Base-by-base conservation (phyloP, 495 filamentous ascomycete species). In the Aspergillus funiculosus region DNA sequence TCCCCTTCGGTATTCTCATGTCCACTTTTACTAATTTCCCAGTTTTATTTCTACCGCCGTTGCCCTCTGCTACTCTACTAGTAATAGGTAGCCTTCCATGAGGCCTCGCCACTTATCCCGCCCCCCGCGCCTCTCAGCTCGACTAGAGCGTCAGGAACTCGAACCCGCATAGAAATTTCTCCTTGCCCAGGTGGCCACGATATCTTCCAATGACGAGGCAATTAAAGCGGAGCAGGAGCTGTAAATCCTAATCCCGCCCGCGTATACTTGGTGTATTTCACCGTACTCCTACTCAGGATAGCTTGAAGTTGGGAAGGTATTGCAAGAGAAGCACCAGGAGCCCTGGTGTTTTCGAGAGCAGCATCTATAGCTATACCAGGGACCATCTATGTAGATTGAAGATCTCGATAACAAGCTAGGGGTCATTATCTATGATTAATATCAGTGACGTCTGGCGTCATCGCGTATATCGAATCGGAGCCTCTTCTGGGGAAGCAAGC, bases 381-480 rank as follows among this genome's bases (percentile, higher is more conserved):
- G 20, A 21, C n/a, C n/a, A 25, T 22, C 13, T 41, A 17, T 38
- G 26, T 39, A 48, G 46, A 32, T 39, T 20, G 20, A 34, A n/a
- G 37, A 41, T 40, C 37, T 13, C 20, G 37, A 48, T 40, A 48
- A 31, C 29, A 17, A 22, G 40, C 31, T 43, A 43, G 40, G 28
- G 18, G 25, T 41, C 27, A 27, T 41, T 41, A 48, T 48, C 46
- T 41, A 48, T 41, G 46, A 28, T 38, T 20, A 34, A 41, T 48
- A 41, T 41, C 20, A 38, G 29, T 41, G 37, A 48, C 45, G 35
- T 27, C 11, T 48, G 20, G 37, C 37, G 45, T 32, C 46, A 48
- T 41, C 46, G 37, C 34, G 20, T 15, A n/a, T 44, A 35, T 20
- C 29, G 8, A 1, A 3, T 28, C 31, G 15, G 31, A 20, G 13